Evolutionary conservation across 345 rosid species (phyloP).

Genomic region (Acer negundo): DNA sequence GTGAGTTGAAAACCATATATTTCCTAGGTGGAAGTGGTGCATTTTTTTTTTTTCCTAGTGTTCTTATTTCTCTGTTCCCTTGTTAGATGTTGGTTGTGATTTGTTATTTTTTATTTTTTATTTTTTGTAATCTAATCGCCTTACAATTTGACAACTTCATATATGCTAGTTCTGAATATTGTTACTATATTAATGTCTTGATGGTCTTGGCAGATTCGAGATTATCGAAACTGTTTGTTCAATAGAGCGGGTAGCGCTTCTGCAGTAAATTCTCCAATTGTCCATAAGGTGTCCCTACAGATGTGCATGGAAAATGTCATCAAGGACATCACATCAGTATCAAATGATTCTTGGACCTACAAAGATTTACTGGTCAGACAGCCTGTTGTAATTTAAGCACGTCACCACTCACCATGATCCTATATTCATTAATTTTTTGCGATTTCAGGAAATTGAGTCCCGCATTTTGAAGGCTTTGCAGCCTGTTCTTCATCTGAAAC

Average conservation of each 20-base stretch:
- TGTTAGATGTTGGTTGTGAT: neutral
- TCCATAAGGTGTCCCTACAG: constrained; percentile 25
- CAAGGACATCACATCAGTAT: constrained; percentile 29
- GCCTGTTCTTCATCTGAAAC: constrained; percentile 33
- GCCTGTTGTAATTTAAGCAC: neutral
- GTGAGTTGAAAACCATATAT: constrained; percentile 26
- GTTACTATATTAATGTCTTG: neutral
- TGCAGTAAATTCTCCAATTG: constrained; percentile 19
- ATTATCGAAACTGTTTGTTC: constrained; percentile 28
- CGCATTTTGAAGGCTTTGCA: constrained; percentile 37
- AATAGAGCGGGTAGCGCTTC: constrained; percentile 13
- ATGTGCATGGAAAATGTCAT: constrained; percentile 39
- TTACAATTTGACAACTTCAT: neutral
- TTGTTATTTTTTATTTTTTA: too few relatives aligned
- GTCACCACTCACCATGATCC: neutral
- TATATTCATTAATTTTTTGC: constrained; percentile 8
- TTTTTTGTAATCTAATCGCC: too few relatives aligned
- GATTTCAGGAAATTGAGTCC: constrained; percentile 33
- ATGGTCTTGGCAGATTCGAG: constrained; percentile 27
- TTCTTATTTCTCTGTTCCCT: neutral
- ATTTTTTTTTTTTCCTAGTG: neutral
- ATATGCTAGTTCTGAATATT: neutral
- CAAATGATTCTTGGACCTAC: constrained; percentile 35
- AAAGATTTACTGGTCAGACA: constrained; percentile 28
- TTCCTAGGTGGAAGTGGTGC: constrained; percentile 1